phyloP scores from a whole-genome alignment of 768 basidiomycete species.

The Rhizopogon vulgaris region DNA sequence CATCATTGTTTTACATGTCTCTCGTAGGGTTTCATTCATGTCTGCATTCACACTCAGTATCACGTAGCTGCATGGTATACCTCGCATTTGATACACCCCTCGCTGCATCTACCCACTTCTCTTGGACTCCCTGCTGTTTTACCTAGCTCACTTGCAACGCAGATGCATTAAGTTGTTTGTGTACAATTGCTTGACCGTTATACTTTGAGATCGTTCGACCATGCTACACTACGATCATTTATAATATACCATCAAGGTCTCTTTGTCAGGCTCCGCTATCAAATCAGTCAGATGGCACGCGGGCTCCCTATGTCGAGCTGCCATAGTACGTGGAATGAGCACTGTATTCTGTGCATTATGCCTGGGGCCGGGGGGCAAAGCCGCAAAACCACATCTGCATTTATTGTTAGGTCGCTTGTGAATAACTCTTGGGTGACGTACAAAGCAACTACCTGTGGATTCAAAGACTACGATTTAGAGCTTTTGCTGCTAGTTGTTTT shows the following conservation, averaged over 20 bases:
- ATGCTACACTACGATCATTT: not conserved
- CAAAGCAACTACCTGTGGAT: not conserved
- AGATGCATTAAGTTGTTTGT: constrained; percentile 1
- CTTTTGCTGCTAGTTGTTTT: not conserved
- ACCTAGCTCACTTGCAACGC: constrained; percentile 2
- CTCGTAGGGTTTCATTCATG: constrained; percentile 7
- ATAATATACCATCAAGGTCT: not conserved
- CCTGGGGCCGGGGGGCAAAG: not conserved
- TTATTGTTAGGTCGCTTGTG: not conserved
- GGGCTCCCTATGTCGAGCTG: not conserved
- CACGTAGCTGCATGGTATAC: constrained; percentile 19
- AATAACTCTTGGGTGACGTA: not conserved
- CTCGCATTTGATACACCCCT: constrained; percentile 10
- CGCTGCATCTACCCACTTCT: constrained; percentile 6
- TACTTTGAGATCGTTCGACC: not conserved
- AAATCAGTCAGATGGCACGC: not conserved
- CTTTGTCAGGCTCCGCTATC: not conserved
- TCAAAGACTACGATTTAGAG: not conserved
- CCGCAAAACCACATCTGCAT: not conserved
- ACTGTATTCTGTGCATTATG: not conserved
- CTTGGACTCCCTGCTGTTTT: constrained; percentile 13
- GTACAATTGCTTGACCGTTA: not conserved
- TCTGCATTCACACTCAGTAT: constrained; percentile 5
- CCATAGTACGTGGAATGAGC: not conserved
- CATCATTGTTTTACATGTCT: constrained; percentile 13